phyloP scores from a whole-genome alignment of 805 yeast species.

The Blastobotrys robertii region DNA sequence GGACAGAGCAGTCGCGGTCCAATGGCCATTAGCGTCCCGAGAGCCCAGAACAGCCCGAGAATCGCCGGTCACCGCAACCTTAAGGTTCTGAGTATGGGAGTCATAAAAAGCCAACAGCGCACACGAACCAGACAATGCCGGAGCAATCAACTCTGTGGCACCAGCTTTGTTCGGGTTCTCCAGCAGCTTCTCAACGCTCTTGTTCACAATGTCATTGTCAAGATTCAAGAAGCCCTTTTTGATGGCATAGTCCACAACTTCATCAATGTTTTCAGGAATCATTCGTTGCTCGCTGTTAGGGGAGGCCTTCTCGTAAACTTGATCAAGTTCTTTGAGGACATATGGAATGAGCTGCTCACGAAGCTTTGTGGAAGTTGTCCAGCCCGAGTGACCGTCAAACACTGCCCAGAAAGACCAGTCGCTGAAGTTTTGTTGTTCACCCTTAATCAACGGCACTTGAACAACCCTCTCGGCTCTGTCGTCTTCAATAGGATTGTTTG shows the following conservation, averaged over 20 bases:
- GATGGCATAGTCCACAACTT: slow-evolving; percentile 69
- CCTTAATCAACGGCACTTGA: slow-evolving; percentile 42
- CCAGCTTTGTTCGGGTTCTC: slow-evolving; percentile 50
- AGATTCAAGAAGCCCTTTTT: slow-evolving; percentile 69
- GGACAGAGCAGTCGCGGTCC: slow-evolving; percentile 83
- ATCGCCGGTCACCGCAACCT: slow-evolving; percentile 95
- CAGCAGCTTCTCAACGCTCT: slow-evolving; percentile 60
- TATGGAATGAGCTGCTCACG: slow-evolving; percentile 67
- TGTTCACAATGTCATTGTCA: slow-evolving; percentile 79
- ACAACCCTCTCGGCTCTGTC: slow-evolving; percentile 73
- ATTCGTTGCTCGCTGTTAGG: slow-evolving; percentile 35
- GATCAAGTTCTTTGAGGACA: slow-evolving; percentile 69
- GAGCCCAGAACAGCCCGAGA: slow-evolving; percentile 84
- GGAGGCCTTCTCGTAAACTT: slow-evolving; percentile 43
- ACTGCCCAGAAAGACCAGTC: slow-evolving; percentile 96
- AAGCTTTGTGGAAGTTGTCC: slow-evolving; percentile 82
- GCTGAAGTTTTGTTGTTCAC: slow-evolving; percentile 9
- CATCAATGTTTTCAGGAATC: slow-evolving; percentile 46
- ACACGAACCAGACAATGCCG: slow-evolving; percentile 94
- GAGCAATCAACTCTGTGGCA: slow-evolving; percentile 68
- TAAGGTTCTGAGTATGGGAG: slow-evolving; percentile 55
- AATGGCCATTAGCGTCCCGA: slow-evolving; percentile 42
- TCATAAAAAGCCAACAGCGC: slow-evolving; percentile 84
- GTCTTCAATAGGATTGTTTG: slow-evolving; percentile 92
- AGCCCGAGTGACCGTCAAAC: slow-evolving; percentile 96